Percentiles rank a stretch among this genome's conserved stretches.
These are phyloP conservation scores for Nelumbo lutea DNA, from an alignment of 164 flowering plant genomes.

Conservation along the genomic window DNA sequence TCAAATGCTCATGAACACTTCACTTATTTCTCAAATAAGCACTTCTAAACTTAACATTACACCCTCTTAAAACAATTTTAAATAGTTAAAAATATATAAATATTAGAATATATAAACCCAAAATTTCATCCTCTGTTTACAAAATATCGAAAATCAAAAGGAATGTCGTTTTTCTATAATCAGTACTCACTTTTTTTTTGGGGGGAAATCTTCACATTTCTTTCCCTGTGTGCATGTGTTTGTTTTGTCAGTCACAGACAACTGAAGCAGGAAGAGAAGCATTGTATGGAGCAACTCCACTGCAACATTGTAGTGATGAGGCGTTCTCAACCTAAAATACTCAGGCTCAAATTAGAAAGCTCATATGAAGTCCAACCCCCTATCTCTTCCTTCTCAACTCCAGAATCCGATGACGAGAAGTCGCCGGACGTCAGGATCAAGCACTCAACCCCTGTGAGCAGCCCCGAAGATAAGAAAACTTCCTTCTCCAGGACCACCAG, in stretches of 20 bases:
- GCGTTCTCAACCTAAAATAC: constrained; percentile 72
- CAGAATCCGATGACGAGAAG: constrained; percentile 23
- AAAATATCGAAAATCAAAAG: too few species aligned
- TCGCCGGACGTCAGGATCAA: constrained; percentile 33
- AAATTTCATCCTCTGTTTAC: too few species aligned
- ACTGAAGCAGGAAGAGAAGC: constrained; percentile 67
- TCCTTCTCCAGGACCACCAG: constrained; percentile 29
- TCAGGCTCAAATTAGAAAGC: constrained; percentile 62
- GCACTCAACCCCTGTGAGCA: constrained; percentile 78
- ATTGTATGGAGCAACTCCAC: constrained; percentile 72
- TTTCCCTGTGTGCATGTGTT: too few species aligned
- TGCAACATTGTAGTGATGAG: constrained; percentile 89
- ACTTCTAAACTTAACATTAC: too few species aligned
- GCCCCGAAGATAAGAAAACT: constrained; percentile 61
- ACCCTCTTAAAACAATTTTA: too few species aligned
- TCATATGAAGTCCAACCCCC: constrained; percentile 46
- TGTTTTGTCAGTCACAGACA: constrained; percentile 37
- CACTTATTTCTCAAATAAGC: too few species aligned
- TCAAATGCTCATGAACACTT: too few species aligned
- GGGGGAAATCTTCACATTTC: too few species aligned
- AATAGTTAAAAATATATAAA: too few species aligned
- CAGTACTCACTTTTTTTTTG: too few species aligned
- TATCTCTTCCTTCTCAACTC: constrained; percentile 43
- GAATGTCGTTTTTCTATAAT: too few species aligned
- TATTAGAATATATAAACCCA: too few species aligned